A percentile compares a stretch with the other conserved stretches of the same genome.
Conservation (phyloP, 805 yeast genomes). For the Ascoidea rubescens region DNA sequence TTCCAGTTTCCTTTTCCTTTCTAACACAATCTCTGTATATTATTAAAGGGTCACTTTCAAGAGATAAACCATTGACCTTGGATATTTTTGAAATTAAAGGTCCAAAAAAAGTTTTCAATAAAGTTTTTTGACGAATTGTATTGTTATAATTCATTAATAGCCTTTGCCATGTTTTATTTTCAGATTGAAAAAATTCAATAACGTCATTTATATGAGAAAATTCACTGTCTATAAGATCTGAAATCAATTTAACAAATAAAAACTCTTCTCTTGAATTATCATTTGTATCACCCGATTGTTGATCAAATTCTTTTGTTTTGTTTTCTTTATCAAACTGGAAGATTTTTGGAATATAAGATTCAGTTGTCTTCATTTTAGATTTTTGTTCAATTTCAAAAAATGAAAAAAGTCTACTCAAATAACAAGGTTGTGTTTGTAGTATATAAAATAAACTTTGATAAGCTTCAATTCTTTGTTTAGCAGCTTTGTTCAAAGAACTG, state of each 20-base stretch:
- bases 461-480: constrained; percentile 37
- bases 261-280: constrained; percentile 46
- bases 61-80: constrained; percentile 28
- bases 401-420: constrained; percentile 34
- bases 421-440: constrained; percentile 71
- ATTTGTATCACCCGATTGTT: constrained; percentile 11
- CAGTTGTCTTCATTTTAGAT: neutral
- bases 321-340: neutral
- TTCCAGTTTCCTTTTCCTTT: constrained; percentile 8
- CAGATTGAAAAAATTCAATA: constrained; percentile 15
- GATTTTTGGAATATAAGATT: neutral
- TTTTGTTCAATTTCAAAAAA: constrained; percentile 1
- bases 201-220: constrained; percentile 17
- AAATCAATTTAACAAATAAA: constrained; percentile 44
- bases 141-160: constrained; percentile 21
- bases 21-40: constrained; percentile 24
- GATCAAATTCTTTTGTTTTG: constrained; percentile 9
- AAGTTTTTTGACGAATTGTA: constrained; percentile 22
- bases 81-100: constrained; percentile 24
- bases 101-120: constrained; percentile 21
- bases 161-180: constrained; percentile 28
- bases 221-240: constrained; percentile 28
- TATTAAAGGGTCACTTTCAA: constrained; percentile 73
- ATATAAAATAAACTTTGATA: constrained; percentile 73
- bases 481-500: constrained; percentile 18